Evolutionary conservation across 768 basidiomycete genomes (phyloP).

Genomic region (Fomitopsis pulvina): DNA sequence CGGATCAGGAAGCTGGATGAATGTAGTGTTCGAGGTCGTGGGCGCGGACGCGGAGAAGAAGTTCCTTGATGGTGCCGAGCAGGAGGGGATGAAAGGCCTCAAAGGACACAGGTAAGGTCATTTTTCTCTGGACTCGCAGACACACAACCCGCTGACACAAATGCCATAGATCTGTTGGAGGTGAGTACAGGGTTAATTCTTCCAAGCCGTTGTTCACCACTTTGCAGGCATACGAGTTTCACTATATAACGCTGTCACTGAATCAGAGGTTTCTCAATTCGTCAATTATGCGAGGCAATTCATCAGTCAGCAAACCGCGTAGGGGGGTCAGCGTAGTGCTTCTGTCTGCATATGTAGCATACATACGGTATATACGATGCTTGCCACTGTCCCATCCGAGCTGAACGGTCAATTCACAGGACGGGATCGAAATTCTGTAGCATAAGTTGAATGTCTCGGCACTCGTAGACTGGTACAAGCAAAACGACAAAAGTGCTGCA

Average conservation of each 20-base stretch:
- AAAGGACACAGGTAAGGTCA: slow-evolving; percentile 84
- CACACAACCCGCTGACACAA: background rate
- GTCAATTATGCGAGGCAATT: slow-evolving; percentile 25
- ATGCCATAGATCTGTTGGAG: slow-evolving; percentile 32
- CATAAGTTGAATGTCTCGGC: no score
- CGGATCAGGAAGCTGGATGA: slow-evolving; percentile 91
- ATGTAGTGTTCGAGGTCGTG: slow-evolving; percentile 76
- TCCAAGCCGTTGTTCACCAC: background rate
- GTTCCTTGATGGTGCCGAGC: slow-evolving; percentile 80
- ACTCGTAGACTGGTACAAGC: no score
- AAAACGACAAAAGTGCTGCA: no score
- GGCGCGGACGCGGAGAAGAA: slow-evolving; percentile 66
- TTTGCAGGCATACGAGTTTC: slow-evolving; percentile 44
- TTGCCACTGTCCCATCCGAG: no score
- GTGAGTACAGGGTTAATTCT: slow-evolving; percentile 16
- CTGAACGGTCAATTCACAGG: no score
- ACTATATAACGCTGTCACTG: slow-evolving; percentile 53
- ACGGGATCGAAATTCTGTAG: no score
- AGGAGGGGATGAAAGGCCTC: slow-evolving; percentile 72
- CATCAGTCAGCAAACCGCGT: slow-evolving; percentile 7
- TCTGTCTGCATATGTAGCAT: background rate
- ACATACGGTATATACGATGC: background rate
- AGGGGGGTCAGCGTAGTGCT: background rate
- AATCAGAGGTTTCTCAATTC: slow-evolving; percentile 35
- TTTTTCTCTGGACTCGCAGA: background rate